phyloP scores from a whole-genome alignment of 208 protist species.

The Trypanosoma melophagium region DNA sequence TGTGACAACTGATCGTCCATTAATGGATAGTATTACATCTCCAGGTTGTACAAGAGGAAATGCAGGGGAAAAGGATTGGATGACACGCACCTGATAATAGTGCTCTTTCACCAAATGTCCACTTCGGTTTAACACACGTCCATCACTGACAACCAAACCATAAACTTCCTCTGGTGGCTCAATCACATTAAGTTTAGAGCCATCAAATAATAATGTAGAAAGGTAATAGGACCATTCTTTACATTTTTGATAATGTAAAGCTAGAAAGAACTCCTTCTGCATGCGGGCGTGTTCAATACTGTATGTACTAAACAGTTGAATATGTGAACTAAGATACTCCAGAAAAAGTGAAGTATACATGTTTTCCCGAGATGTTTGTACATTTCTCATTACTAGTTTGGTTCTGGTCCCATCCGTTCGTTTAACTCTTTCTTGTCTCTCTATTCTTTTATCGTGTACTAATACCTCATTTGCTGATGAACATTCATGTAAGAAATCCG shows the following conservation, averaged over 20 bases:
- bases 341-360: not conserved
- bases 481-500: no score
- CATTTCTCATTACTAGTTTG: not conserved
- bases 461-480: no score
- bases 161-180: conserved; percentile 3
- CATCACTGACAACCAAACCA: conserved; percentile 18
- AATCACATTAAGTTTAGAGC: not conserved
- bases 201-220: not conserved
- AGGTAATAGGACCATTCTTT: not conserved
- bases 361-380: not conserved
- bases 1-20: conserved; percentile 12
- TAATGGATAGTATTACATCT: conserved; percentile 16
- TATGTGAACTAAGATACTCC: not conserved
- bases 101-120: conserved; percentile 2
- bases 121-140: conserved; percentile 5
- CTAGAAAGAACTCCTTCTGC: conserved; percentile 9
- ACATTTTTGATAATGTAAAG: not conserved
- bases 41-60: conserved; percentile 13
- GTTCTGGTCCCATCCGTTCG: not conserved
- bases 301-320: conserved; percentile 9
- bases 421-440: not conserved
- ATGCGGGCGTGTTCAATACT: not conserved
- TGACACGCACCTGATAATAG: conserved; percentile 21
- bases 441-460: no score
- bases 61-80: conserved; percentile 12